phyloP scores from a whole-genome alignment of 78 protist genomes.

The Protostelium mycophagum region DNA sequence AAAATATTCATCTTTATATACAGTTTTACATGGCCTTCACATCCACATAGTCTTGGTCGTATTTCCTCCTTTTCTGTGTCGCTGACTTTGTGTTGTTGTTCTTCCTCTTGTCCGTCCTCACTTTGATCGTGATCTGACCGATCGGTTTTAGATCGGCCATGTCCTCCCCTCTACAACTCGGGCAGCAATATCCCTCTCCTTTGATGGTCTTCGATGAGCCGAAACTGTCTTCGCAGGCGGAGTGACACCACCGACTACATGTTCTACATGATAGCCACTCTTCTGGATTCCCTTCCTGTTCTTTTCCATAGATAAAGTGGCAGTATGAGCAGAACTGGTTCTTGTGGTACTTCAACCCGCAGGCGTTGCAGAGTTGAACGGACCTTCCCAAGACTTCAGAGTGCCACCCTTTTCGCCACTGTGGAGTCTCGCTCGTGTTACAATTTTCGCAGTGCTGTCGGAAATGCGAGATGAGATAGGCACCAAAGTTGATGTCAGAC shows the following conservation, averaged over 20 bases:
- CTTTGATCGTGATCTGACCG: too few relatives aligned
- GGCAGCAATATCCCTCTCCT: background rate
- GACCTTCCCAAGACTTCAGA: background rate
- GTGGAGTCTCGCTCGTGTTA: background rate
- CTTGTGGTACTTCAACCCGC: background rate
- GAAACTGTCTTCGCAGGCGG: background rate
- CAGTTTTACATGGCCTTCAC: too few relatives aligned
- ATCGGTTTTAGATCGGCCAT: too few relatives aligned
- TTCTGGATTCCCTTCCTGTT: background rate
- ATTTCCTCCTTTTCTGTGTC: too few relatives aligned
- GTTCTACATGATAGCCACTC: background rate
- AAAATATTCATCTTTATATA: too few relatives aligned
- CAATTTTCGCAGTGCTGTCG: background rate
- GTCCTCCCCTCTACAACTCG: too few relatives aligned
- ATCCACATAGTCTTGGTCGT: too few relatives aligned
- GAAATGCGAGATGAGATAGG: background rate
- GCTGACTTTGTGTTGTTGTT: too few relatives aligned
- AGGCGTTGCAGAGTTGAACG: background rate
- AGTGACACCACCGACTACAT: background rate
- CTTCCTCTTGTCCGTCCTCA: too few relatives aligned
- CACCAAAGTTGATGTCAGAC: background rate
- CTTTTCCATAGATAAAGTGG: background rate
- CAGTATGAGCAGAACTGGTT: background rate
- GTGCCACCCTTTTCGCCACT: background rate
- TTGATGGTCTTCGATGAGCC: background rate